Conservation (phyloP, 345 rosid species). For the Toxicodendron radicans region DNA sequence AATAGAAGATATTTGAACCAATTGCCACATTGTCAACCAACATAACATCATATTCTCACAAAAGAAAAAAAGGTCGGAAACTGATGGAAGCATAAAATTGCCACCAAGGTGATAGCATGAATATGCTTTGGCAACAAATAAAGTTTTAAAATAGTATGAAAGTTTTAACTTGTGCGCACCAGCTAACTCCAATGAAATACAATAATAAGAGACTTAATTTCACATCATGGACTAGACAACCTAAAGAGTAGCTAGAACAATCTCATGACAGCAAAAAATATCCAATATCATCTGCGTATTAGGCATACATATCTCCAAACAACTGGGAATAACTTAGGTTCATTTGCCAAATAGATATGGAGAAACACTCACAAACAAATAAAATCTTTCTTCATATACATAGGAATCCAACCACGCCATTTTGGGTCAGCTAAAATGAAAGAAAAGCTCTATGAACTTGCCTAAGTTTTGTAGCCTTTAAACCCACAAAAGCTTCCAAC, state of each 20-base stretch:
- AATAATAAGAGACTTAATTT: too few species aligned
- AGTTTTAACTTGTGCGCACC: background rate
- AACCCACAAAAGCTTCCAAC: too few species aligned
- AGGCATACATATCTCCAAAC: background rate
- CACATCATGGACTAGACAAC: background rate
- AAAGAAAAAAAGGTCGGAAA: background rate
- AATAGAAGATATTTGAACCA: slow-evolving; percentile 16
- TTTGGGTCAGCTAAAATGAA: background rate
- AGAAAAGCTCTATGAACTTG: too few species aligned
- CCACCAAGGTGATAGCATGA: background rate
- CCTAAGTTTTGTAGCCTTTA: too few species aligned
- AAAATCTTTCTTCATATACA: too few species aligned
- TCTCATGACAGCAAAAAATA: background rate
- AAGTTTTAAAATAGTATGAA: background rate
- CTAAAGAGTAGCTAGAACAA: background rate
- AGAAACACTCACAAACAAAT: too few species aligned
- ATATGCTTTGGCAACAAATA: background rate
- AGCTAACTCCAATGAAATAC: background rate
- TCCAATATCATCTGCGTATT: background rate
- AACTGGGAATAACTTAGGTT: too few species aligned
- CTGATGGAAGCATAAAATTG: background rate
- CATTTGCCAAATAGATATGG: background rate
- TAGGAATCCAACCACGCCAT: background rate
- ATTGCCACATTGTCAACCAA: background rate
- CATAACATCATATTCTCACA: background rate